These are phyloP conservation scores for Porcisia deanei DNA, from an alignment of 208 protist species.

Conservation along the genomic window DNA sequence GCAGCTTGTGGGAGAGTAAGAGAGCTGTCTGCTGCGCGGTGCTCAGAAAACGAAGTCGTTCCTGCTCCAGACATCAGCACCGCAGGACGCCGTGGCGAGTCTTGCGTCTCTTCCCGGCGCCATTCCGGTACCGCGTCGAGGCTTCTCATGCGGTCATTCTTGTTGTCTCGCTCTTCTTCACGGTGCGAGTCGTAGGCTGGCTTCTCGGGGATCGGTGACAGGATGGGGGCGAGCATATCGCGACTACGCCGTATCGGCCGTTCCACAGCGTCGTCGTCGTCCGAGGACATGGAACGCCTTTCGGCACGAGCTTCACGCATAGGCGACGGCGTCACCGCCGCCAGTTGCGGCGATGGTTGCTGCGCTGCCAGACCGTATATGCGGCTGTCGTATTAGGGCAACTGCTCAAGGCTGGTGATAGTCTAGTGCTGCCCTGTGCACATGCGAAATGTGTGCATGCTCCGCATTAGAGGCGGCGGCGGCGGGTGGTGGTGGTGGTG, in stretches of 20 bases:
- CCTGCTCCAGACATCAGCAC: not conserved
- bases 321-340: not conserved
- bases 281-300: not conserved
- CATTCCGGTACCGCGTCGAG: not conserved
- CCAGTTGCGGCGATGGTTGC: not conserved
- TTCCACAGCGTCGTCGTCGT: constrained; percentile 4
- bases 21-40: constrained; percentile 1
- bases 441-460: not conserved
- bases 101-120: not conserved
- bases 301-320: not conserved
- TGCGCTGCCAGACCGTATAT: not conserved
- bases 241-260: constrained; percentile 12
- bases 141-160: not conserved
- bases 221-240: constrained; percentile 16
- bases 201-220: constrained; percentile 18
- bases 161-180: not conserved
- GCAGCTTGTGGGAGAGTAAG: constrained; percentile 6
- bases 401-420: not conserved
- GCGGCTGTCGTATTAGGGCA: constrained; percentile 16
- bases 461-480: not conserved
- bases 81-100: not conserved
- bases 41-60: not conserved
- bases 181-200: constrained; percentile 19
- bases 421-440: not conserved
- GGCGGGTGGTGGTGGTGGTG: no score